These are phyloP conservation scores for Blastocystis hominis DNA, from an alignment of 352 stramenopile species.

Conservation along the genomic window DNA sequence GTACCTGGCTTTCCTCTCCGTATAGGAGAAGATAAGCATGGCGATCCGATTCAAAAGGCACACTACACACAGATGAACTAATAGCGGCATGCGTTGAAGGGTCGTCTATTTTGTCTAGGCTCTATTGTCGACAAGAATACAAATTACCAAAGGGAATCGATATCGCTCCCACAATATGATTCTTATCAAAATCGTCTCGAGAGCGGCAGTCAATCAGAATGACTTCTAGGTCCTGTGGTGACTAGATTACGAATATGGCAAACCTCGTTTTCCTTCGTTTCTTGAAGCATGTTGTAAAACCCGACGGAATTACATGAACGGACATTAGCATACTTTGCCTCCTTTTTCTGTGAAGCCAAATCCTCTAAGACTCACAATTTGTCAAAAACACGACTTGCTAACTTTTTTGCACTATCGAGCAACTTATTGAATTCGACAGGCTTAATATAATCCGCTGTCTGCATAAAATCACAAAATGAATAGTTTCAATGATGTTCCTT, in stretches of 20 bases:
- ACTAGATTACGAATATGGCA: neutral
- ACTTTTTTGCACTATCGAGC: neutral
- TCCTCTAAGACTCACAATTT: neutral
- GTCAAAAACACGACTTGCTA: neutral
- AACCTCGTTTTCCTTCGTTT: constrained; percentile 24
- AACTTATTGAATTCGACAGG: neutral
- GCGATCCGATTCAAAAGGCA: neutral
- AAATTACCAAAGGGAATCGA: neutral
- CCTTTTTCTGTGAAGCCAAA: neutral
- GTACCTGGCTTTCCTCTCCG: neutral
- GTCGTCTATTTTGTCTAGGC: neutral
- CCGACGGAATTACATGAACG: neutral
- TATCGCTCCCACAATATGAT: constrained; percentile 9
- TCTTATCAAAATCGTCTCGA: neutral
- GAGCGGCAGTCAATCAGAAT: neutral
- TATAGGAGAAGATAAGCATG: neutral
- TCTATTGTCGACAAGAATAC: neutral
- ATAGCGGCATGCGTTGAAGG: neutral
- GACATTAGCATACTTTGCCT: neutral
- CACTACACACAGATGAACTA: neutral
- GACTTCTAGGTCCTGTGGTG: neutral
- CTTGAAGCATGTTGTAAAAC: constrained; percentile 17
- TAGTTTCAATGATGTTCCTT: neutral
- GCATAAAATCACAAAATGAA: neutral
- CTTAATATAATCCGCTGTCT: neutral